Evolutionary conservation across 2,329 filamentous ascomycete species (phyloP), one percentile per base, ranked within the genome.

Genomic region (Alternaria tenuissima): DNA sequence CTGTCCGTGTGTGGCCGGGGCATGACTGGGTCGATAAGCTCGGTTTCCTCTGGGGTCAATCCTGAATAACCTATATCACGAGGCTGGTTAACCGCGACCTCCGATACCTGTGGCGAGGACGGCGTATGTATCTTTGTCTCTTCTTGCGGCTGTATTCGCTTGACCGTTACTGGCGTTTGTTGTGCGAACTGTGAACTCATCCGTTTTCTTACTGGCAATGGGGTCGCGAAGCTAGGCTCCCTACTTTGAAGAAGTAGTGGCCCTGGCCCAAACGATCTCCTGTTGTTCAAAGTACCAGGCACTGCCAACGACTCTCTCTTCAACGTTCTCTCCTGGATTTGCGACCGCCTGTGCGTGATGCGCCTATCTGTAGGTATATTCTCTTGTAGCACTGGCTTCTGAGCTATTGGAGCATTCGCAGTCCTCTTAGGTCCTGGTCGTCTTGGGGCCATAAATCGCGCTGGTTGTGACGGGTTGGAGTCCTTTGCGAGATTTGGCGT

Each of bases 401-500:
- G 64, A 8, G 59, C 20, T 20, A 39, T 59, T 42, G 64, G 54
- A 30, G 64, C 59, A 34, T 52, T 54, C 16, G 49, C 30, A 34
- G 57, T 30, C 14, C 42, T 60, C 55, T 65, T 68, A 34, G 64
- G 32, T 34, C 39, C 62, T 44, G 67, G 34, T 41, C 63, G 72
- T 41, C 67, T 70, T 16, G 69, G 63, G 28, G 63, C 59, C 60
- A 69, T 67, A 36, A 63, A 66, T 26, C 55, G 52, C 11, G 47
- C 56, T 30, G 54, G 28, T n/a, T 58, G 65, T 9, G 59, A 55
- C 39, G 65, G 62, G 26, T 56, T 55, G n/a, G 49, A 32, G 11
- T 30, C 30, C 16, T 68, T 70, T n/a, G 62, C 52, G 20, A 77
- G 62, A 52, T 73, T 77, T 1, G 75, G 67, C 24, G 73, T 75